A percentile compares a stretch with the other conserved stretches of the same genome.
Conservation (phyloP, 768 basidiomycete genomes). For the Gloeophyllum trabeum region DNA sequence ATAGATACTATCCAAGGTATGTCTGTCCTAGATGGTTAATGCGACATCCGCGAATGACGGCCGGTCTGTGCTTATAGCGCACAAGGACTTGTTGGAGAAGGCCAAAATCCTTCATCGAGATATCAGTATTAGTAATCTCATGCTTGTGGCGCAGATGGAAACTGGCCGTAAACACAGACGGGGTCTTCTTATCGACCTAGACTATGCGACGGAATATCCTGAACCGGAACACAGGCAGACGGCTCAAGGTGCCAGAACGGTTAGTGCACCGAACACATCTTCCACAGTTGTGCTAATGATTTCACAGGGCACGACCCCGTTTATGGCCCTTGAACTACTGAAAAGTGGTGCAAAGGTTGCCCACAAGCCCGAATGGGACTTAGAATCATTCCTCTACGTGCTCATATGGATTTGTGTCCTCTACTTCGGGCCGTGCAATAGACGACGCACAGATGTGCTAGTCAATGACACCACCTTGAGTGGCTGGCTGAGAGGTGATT, state of each 20-base stretch:
- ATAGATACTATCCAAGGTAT: background rate
- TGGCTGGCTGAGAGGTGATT: background rate
- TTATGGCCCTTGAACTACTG: background rate
- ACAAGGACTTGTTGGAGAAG: background rate
- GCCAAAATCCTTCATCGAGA: background rate
- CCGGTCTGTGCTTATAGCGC: background rate
- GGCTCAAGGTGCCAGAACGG: background rate
- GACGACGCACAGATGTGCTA: background rate
- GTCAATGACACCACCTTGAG: background rate
- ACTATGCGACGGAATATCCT: background rate
- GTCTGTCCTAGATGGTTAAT: too few relatives aligned
- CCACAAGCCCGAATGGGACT: background rate
- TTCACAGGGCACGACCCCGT: background rate
- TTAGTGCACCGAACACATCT: background rate
- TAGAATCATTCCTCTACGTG: background rate
- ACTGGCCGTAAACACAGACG: background rate
- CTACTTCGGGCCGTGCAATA: background rate
- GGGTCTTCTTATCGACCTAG: background rate
- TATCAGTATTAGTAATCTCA: background rate
- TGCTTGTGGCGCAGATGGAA: background rate
- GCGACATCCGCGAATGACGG: background rate
- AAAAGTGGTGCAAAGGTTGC: background rate
- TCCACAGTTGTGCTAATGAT: background rate
- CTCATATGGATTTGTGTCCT: background rate
- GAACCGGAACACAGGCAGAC: background rate